Conservation (phyloP, 1,284 basidiomycete genomes). For the Ceratobasidium sp. region DNA sequence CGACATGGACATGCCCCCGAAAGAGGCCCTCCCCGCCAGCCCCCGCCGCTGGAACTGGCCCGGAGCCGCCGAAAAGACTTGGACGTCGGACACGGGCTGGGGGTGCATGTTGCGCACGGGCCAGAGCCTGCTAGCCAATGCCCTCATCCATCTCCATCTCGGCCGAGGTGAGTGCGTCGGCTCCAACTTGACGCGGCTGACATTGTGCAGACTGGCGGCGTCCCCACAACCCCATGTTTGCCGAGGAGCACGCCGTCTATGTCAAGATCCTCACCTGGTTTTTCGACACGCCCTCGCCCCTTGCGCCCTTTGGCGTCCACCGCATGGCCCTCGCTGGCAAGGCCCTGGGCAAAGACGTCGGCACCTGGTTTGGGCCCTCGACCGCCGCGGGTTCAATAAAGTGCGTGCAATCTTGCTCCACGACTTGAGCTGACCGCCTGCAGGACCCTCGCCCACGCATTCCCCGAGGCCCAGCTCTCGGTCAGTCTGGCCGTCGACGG, state of each 20-base stretch:
- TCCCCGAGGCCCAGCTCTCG: conserved; percentile 80
- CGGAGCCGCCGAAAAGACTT: conserved; percentile 70
- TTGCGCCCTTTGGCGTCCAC: conserved; percentile 95
- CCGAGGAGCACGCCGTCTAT: conserved; percentile 67
- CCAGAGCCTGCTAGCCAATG: conserved; percentile 90
- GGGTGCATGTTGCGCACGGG: conserved; percentile 98
- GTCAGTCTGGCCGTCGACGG: conserved; percentile 86
- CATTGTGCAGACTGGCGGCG: conserved; percentile 84
- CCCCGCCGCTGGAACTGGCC: conserved; percentile 56
- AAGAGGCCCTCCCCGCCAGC: conserved; percentile 42
- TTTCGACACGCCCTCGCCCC: conserved; percentile 85
- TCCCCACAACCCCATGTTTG: conserved; percentile 59
- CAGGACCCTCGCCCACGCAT: conserved; percentile 79
- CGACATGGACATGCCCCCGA: conserved; percentile 44
- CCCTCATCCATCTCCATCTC: conserved; percentile 81
- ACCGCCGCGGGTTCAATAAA: conserved; percentile 95
- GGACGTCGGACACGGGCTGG: conserved; percentile 96
- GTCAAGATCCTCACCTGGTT: conserved; percentile 94
- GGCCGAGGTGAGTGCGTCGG: conserved; percentile 71
- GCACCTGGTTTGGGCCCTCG: conserved; percentile 98
- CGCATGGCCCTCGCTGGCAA: conserved; percentile 95
- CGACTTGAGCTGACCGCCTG: conserved; percentile 18
- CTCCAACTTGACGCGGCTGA: no score
- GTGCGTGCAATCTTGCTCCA: conserved; percentile 53
- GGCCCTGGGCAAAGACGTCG: conserved; percentile 92